Evolutionary conservation across 441 rosid genomes (phyloP).

Genomic region (Adansonia madagascariensis): DNA sequence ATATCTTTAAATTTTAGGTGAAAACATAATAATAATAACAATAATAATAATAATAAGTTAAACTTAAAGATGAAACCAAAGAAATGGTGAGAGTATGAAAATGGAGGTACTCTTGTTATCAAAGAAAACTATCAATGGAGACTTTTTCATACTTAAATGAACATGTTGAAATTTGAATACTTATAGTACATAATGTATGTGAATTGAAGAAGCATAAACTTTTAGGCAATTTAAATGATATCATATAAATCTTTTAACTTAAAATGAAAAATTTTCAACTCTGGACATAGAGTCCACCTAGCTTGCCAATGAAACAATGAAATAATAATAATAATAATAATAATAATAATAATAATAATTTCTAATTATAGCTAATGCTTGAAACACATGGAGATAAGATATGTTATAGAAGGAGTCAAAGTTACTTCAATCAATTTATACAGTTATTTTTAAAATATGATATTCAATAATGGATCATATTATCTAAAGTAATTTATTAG

Average conservation of each 20-base stretch:
- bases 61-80: not conserved
- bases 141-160: not conserved
- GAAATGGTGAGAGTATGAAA: not conserved
- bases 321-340: not conserved
- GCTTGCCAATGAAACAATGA: not conserved
- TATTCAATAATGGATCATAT: too few relatives aligned
- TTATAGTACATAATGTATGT: not conserved
- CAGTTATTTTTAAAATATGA: too few relatives aligned
- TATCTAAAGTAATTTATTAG: too few relatives aligned
- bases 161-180: too few relatives aligned
- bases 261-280: not conserved
- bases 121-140: too few relatives aligned
- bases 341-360: not conserved
- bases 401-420: too few relatives aligned
- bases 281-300: not conserved
- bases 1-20: not conserved
- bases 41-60: too few relatives aligned
- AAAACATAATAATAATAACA: too few relatives aligned
- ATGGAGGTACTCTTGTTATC: not conserved
- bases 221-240: not conserved
- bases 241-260: not conserved
- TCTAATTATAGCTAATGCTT: not conserved
- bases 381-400: too few relatives aligned
- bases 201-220: not conserved
- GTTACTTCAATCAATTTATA: too few relatives aligned